Conservation (phyloP, 257 asterid genomes). For the Penstemon davidsonii region DNA sequence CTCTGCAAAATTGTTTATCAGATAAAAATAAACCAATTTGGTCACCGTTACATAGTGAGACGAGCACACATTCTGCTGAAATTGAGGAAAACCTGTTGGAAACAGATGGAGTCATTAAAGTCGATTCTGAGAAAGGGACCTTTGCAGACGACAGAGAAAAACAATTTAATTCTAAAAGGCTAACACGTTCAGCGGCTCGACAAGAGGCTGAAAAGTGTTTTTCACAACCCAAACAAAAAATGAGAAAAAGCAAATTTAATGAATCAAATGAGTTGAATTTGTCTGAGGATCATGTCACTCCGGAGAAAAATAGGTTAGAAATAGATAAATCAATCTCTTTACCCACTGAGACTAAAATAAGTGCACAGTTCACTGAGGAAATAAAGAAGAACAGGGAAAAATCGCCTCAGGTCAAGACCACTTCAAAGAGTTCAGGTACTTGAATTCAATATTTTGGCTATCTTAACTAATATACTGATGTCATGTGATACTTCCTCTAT, state of each 20-base stretch:
- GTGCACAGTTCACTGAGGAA: slow-evolving; percentile 21
- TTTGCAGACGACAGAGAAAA: slow-evolving; percentile 22
- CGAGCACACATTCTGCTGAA: slow-evolving; percentile 2
- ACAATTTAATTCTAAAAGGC: slow-evolving; percentile 31
- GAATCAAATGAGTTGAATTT: slow-evolving; percentile 26
- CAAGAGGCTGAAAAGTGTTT: slow-evolving; percentile 26
- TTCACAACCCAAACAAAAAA: slow-evolving; percentile 26
- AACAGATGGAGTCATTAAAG: slow-evolving; percentile 21
- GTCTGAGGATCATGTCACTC: background rate
- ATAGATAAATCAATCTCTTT: slow-evolving; percentile 16
- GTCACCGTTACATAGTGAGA: slow-evolving; percentile 23
- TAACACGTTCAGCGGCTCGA: slow-evolving; percentile 38
- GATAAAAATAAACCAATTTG: slow-evolving; percentile 18
- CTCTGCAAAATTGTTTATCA: slow-evolving; percentile 9
- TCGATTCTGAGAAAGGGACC: slow-evolving; percentile 13
- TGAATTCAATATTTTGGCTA: slow-evolving; percentile 1
- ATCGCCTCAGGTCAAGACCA: slow-evolving; percentile 22
- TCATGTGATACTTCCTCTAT: background rate
- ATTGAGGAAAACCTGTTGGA: slow-evolving; percentile 3
- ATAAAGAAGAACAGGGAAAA: slow-evolving; percentile 13
- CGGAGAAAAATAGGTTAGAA: slow-evolving; percentile 16
- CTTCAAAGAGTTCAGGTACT: slow-evolving; percentile 44
- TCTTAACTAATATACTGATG: background rate
- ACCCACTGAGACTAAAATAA: slow-evolving; percentile 8
- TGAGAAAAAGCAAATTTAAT: slow-evolving; percentile 15